Evolutionary conservation across 306 rosid species (phyloP).

Genomic region (Lablab purpureus): DNA sequence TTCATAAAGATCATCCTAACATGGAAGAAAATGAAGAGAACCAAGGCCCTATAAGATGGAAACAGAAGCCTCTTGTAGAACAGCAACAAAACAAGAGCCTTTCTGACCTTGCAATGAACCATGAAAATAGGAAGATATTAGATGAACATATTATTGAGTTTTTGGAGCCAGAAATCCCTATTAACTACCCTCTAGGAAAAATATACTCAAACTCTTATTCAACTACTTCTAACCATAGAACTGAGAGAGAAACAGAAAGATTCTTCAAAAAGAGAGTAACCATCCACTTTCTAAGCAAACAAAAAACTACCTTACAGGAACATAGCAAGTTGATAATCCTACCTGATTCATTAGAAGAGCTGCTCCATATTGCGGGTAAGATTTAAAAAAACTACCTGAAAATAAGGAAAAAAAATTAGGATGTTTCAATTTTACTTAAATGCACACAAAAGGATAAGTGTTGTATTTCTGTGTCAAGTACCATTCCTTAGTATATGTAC

Average conservation of each 20-base stretch:
- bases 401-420: background rate
- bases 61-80: conserved; percentile 49
- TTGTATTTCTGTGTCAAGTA: background rate
- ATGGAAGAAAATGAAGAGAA: conserved; percentile 52
- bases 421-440: background rate
- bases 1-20: conserved; percentile 42
- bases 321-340: conserved; percentile 69
- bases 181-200: conserved; percentile 45
- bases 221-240: conserved; percentile 34
- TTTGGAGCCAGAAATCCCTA: conserved; percentile 29
- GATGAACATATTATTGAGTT: conserved; percentile 66
- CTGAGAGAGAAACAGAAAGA: conserved; percentile 36
- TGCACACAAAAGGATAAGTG: background rate
- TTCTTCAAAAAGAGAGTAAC: conserved; percentile 65
- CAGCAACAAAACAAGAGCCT: conserved; percentile 51
- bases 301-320: conserved; percentile 36
- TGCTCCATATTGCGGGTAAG: conserved; percentile 68
- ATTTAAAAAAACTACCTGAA: conserved; percentile 34
- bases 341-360: conserved; percentile 77
- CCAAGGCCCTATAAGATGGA: conserved; percentile 54
- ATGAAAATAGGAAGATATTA: conserved; percentile 47
- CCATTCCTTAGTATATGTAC: background rate
- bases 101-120: conserved; percentile 44
- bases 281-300: conserved; percentile 55
- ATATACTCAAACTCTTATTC: conserved; percentile 13